These are phyloP conservation scores for Eucalyptus caleyi DNA, from an alignment of 345 rosid genomes.

Conservation along the genomic window DNA sequence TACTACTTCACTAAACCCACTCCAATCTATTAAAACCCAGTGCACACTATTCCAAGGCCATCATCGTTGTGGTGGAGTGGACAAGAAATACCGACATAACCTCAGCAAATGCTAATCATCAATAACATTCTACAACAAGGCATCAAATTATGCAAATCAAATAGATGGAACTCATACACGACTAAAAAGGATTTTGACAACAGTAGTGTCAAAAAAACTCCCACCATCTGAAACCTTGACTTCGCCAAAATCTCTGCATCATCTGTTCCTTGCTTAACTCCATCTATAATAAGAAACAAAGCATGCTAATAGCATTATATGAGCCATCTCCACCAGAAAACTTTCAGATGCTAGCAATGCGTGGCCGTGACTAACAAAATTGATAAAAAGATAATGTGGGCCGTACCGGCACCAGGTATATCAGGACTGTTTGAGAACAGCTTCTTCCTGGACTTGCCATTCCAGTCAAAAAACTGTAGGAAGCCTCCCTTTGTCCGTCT, in stretches of 20 bases:
- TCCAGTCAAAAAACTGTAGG: conserved; percentile 72
- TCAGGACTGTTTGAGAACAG: conserved; percentile 33
- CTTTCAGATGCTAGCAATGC: not conserved
- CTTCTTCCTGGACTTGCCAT: conserved; percentile 77
- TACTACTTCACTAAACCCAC: too few species aligned
- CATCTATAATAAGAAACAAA: conserved; percentile 6
- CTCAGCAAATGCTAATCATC: conserved; percentile 4
- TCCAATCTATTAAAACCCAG: too few species aligned
- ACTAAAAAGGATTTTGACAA: not conserved
- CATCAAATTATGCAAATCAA: not conserved
- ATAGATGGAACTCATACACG: not conserved
- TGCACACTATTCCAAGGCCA: too few species aligned
- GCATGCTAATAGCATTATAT: not conserved
- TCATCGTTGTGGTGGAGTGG: too few species aligned
- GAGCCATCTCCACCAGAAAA: not conserved
- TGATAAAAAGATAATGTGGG: not conserved
- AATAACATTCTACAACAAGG: conserved; percentile 21
- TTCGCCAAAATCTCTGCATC: not conserved
- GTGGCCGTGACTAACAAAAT: not conserved
- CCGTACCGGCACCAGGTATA: conserved; percentile 35
- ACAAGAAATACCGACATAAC: too few species aligned
- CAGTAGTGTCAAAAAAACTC: not conserved
- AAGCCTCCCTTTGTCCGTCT: conserved; percentile 63
- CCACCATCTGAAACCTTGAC: conserved; percentile 23
- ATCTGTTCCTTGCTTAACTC: conserved; percentile 26